Conservation (phyloP, 768 basidiomycete genomes). For the Clavaria fumosa region DNA sequence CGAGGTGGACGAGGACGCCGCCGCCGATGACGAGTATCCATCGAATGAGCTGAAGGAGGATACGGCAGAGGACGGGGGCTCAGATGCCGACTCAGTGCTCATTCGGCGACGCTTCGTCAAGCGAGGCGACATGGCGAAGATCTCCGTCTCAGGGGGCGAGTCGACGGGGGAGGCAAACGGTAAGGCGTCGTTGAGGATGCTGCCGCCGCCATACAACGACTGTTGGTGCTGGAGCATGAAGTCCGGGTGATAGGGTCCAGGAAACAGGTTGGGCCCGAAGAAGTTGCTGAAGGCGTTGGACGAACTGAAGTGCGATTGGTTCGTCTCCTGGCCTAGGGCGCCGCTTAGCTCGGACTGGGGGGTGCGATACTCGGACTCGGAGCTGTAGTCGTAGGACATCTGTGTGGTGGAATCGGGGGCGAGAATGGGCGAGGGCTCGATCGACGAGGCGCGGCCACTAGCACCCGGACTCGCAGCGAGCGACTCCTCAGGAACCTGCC, state of each 20-base stretch:
- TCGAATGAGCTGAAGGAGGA: conserved; percentile 49
- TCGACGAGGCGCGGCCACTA: conserved; percentile 52
- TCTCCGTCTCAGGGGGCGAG: conserved; percentile 13
- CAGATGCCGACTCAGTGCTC: conserved; percentile 41
- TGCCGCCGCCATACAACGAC: no score
- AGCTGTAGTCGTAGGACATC: conserved; percentile 32
- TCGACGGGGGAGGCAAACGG: conserved; percentile 39
- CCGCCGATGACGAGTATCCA: conserved; percentile 42
- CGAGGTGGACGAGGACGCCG: conserved; percentile 38
- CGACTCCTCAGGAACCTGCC: conserved; percentile 41
- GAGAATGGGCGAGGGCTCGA: conserved; percentile 47
- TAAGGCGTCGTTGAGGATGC: conserved; percentile 33
- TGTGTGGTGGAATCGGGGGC: conserved; percentile 58
- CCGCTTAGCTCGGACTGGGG: conserved; percentile 38
- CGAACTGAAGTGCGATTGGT: conserved; percentile 15
- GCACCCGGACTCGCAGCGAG: conserved; percentile 64
- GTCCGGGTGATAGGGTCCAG: conserved; percentile 66
- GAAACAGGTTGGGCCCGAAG: conserved; percentile 31
- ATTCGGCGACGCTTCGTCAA: conserved; percentile 55
- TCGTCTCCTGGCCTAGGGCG: conserved; percentile 24
- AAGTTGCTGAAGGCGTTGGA: conserved; percentile 17
- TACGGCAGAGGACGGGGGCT: conserved; percentile 46
- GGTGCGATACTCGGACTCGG: conserved; percentile 27
- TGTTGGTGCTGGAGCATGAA: conserved; percentile 42
- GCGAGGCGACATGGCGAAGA: conserved; percentile 25